A percentile compares a stretch with the other conserved stretches of the same genome.
Conservation (phyloP, 176 grass and related monocot species). For the Avena atlantica region DNA sequence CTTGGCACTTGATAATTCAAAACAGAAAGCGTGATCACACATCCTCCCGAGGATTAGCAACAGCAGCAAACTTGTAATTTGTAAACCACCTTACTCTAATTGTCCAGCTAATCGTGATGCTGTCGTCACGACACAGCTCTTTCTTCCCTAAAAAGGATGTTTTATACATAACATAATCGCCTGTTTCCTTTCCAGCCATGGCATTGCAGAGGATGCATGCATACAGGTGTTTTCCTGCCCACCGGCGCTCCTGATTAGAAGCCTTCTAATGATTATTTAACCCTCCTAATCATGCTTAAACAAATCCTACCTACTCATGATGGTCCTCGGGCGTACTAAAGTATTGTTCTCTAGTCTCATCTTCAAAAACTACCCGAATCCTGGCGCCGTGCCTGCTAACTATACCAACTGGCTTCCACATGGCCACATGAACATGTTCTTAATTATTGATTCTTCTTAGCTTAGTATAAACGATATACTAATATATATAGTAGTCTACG, state of each 20-base stretch:
- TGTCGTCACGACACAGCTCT: not conserved
- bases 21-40: too few relatives aligned
- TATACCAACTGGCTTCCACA: constrained; percentile 45
- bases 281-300: not conserved
- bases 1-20: too few relatives aligned
- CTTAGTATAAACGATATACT: not conserved
- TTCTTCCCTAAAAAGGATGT: not conserved
- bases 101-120: not conserved
- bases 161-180: not conserved
- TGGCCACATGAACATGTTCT: not conserved
- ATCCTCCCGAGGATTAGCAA: too few relatives aligned
- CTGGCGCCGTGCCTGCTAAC: too few relatives aligned
- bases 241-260: too few relatives aligned
- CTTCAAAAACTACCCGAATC: too few relatives aligned
- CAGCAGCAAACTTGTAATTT: not conserved
- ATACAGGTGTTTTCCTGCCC: constrained; percentile 25
- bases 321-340: constrained; percentile 18
- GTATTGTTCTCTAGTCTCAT: not conserved
- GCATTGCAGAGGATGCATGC: not conserved
- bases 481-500: not conserved
- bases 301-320: constrained; percentile 8
- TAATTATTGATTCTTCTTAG: not conserved
- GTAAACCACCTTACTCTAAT: not conserved
- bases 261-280: constrained; percentile 18
- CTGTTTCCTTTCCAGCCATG: constrained; percentile 34